Base-by-base conservation (phyloP, 306 rosid genomes). In the Quillaja saponaria region DNA sequence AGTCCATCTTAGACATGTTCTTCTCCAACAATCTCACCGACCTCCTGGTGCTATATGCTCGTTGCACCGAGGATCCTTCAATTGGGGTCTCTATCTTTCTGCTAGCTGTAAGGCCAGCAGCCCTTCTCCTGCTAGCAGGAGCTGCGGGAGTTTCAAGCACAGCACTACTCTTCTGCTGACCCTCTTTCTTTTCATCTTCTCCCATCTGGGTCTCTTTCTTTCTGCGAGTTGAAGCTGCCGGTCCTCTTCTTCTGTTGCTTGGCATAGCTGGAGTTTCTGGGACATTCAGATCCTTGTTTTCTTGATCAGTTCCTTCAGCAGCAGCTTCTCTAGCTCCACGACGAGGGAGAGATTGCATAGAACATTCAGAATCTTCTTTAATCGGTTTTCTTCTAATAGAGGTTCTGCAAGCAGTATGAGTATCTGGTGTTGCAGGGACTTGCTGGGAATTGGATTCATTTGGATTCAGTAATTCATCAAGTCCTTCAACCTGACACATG, bases 401-500 rank as follows among this genome's bases (percentile, higher is more conserved):
- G 55, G 88, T 74, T 64, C 79, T 79, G 55, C 46, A 37, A 37
- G 83, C 84, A 8, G 86, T 72, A 0, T 76, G 73, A 37, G 37
- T 20, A 46, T 53, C 67, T 1, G 84, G 76, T 15, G 83, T 71
- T 69, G 67, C 79, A 1, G 73, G 63, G 21, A 73, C 62, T 42
- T 74, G 63, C 15, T 62, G 60, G 10, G 20, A 19, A 25, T 67
- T 80, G 10, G 61, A 58, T 66, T 66, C 76, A 1, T 16, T 57
- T 31, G 76, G 70, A 46, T 76, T 79, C 73, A 81, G 50, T 8
- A 79, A 4, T 3, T 86, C 96, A 4, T 84, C 95, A 17, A 92
- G 67, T 47, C 98, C 98, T 68, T 86, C 98, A 51, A 92, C 94
- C 98, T 92, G 54, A 16, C 34, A 51, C 34, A 66, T 55, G 41